These are phyloP conservation scores for Boletus fagicola DNA, from an alignment of 768 basidiomycete species.

Conservation along the genomic window DNA sequence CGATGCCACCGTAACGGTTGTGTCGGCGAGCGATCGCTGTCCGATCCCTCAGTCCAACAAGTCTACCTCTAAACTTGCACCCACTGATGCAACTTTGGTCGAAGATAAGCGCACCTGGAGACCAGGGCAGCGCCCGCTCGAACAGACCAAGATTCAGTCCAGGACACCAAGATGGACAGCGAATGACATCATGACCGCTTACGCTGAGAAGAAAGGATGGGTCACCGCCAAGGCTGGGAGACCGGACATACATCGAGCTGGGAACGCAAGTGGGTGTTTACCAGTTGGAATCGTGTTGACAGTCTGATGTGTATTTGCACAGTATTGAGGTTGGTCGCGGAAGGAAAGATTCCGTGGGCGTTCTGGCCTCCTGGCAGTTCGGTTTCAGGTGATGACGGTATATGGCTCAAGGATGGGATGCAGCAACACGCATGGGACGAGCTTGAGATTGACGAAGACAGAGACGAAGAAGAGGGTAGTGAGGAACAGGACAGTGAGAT, in stretches of 20 bases:
- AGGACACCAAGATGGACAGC: conserved; percentile 65
- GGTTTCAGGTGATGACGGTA: conserved; percentile 41
- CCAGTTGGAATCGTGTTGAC: not conserved
- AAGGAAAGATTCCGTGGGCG: conserved; percentile 78
- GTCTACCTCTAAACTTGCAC: not conserved
- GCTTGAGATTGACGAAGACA: conserved; percentile 30
- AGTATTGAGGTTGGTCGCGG: conserved; percentile 84
- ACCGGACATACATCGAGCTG: conserved; percentile 85
- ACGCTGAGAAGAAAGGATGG: conserved; percentile 77
- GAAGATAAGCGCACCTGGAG: conserved; percentile 83
- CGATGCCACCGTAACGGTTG: not conserved
- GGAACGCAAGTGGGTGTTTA: conserved; percentile 74
- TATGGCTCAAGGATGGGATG: conserved; percentile 51
- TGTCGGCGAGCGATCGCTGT: not conserved
- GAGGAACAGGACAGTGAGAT: conserved; percentile 25
- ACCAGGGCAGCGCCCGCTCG: conserved; percentile 37
- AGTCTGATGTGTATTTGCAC: not conserved
- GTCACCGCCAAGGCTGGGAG: conserved; percentile 89
- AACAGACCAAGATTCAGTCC: conserved; percentile 10
- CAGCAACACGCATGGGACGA: conserved; percentile 24
- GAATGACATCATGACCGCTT: conserved; percentile 77
- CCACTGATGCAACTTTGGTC: conserved; percentile 7
- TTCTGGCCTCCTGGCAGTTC: conserved; percentile 70
- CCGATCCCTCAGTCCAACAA: not conserved
- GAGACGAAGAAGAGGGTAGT: conserved; percentile 32